Evolutionary conservation across 208 protist genomes (phyloP).

Genomic region (Trypanosoma brucei): DNA sequence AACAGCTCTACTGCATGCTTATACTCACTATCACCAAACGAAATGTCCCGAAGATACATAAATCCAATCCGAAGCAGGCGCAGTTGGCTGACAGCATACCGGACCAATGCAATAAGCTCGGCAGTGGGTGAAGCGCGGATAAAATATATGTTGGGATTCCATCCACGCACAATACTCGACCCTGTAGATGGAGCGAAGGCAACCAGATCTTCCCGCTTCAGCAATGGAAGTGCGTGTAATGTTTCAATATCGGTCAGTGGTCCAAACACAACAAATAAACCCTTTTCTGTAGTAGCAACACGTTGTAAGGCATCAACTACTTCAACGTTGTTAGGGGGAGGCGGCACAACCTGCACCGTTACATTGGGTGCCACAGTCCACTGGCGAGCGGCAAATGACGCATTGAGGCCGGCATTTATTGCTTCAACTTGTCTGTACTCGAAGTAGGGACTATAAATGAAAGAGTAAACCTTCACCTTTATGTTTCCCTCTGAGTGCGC

Average conservation of each 20-base stretch:
- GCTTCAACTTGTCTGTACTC: neutral
- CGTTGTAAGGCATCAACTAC: neutral
- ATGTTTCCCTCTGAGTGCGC: neutral
- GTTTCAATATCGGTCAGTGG: neutral
- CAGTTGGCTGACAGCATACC: conserved; percentile 3
- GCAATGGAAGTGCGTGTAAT: neutral
- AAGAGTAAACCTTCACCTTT: conserved; percentile 2
- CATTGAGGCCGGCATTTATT: conserved; percentile 1
- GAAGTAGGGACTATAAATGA: neutral
- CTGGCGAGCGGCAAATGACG: neutral
- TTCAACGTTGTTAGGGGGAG: neutral
- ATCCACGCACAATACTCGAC: conserved; percentile 1
- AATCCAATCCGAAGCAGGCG: conserved; percentile 5
- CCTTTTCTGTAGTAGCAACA: neutral
- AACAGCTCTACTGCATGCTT: conserved; percentile 4
- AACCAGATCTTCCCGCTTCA: conserved; percentile 2
- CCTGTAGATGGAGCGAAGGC: conserved; percentile 1
- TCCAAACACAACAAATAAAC: conserved; percentile 4
- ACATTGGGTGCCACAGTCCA: neutral
- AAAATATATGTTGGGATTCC: conserved; percentile 8
- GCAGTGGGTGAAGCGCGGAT: neutral
- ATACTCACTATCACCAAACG: conserved; percentile 8
- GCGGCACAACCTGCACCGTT: neutral
- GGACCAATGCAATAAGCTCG: conserved; percentile 4
- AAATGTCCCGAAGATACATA: conserved; percentile 2